phyloP scores from a whole-genome alignment of 768 basidiomycete genomes.

The Leucosporidium scottii region DNA sequence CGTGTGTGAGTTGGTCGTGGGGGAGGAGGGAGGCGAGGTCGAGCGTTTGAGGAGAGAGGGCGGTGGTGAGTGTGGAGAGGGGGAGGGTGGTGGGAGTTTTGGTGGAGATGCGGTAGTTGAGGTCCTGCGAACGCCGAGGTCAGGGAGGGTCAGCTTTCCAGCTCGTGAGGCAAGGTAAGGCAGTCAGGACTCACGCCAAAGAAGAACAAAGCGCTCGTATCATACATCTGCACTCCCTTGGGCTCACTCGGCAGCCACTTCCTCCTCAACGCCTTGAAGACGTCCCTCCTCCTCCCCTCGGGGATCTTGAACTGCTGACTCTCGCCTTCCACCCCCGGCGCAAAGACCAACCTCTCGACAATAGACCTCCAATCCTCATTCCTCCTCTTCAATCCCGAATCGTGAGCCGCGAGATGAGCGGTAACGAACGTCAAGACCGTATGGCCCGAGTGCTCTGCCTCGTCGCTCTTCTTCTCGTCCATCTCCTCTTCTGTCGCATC shows the following conservation, averaged over 20 bases:
- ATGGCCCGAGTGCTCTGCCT: slow-evolving; percentile 61
- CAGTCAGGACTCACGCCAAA: slow-evolving; percentile 68
- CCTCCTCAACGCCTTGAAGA: slow-evolving; percentile 40
- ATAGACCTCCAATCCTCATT: slow-evolving; percentile 76
- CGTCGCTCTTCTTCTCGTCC: slow-evolving; percentile 53
- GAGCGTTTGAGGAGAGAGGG: slow-evolving; percentile 32
- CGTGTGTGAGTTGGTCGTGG: slow-evolving; percentile 44
- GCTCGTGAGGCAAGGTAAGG: too few relatives aligned
- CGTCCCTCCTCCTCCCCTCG: background rate
- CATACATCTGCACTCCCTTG: slow-evolving; percentile 50
- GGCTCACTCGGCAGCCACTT: slow-evolving; percentile 42
- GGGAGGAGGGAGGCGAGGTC: slow-evolving; percentile 29
- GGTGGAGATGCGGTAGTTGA: slow-evolving; percentile 42
- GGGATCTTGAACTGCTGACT: background rate
- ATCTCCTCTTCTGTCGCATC: slow-evolving; percentile 45
- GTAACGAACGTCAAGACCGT: slow-evolving; percentile 65
- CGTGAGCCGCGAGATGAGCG: slow-evolving; percentile 83
- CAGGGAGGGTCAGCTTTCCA: background rate
- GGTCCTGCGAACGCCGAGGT: slow-evolving; percentile 42
- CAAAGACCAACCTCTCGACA: slow-evolving; percentile 70
- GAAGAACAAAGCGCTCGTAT: slow-evolving; percentile 83
- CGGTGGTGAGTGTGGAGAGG: slow-evolving; percentile 50
- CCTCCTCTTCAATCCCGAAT: slow-evolving; percentile 56
- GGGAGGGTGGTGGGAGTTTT: slow-evolving; percentile 36
- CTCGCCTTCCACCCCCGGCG: slow-evolving; percentile 41